phyloP scores from a whole-genome alignment of 2,329 filamentous ascomycete species.

The Verruconis gallopava region DNA sequence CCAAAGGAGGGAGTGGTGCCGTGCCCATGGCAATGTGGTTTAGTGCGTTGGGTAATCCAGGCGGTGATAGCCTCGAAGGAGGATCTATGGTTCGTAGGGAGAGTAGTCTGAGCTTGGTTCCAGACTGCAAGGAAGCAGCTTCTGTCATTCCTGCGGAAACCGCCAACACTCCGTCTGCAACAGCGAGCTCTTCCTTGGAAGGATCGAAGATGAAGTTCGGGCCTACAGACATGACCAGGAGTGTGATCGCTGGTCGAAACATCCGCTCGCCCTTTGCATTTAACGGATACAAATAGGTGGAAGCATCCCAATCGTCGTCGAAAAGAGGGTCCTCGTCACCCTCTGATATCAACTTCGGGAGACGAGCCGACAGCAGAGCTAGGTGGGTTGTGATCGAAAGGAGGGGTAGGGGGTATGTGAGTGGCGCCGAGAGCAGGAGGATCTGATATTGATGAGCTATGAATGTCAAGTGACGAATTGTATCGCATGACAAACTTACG shows the following conservation, averaged over 20 bases:
- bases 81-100: constrained; percentile 37
- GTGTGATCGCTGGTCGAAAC: constrained; percentile 66
- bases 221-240: constrained; percentile 78
- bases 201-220: constrained; percentile 92
- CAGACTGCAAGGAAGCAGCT: constrained; percentile 12
- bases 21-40: constrained; percentile 32
- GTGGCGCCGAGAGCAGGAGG: constrained; percentile 78
- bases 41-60: constrained; percentile 34
- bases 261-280: constrained; percentile 17
- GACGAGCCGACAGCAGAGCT: constrained; percentile 72
- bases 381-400: constrained; percentile 89
- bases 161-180: constrained; percentile 79
- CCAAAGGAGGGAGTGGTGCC: constrained; percentile 23
- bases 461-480: not conserved
- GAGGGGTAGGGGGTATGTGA: constrained; percentile 85
- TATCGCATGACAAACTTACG: constrained; percentile 44
- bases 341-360: constrained; percentile 77
- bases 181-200: constrained; percentile 77
- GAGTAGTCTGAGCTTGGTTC: constrained; percentile 22
- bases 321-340: constrained; percentile 94
- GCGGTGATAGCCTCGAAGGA: constrained; percentile 34
- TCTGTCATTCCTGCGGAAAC: constrained; percentile 52
- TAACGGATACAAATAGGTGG: constrained; percentile 61
- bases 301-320: constrained; percentile 91
- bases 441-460: constrained; percentile 43